Conservation (phyloP, 2,329 filamentous ascomycete species). For the Aspergillus intermedius region DNA sequence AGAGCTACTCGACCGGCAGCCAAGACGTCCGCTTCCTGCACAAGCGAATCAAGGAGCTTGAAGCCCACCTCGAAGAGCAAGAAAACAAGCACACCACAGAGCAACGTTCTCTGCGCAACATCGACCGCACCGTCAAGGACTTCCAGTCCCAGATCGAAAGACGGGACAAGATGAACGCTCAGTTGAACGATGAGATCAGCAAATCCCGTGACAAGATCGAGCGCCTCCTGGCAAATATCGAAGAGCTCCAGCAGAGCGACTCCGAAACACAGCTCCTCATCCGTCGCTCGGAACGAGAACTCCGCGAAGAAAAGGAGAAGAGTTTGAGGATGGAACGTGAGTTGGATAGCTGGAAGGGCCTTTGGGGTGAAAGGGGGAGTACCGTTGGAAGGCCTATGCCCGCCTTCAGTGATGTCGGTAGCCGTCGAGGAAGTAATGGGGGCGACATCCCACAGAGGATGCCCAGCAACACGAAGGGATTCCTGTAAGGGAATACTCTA, state of each 20-base stretch:
- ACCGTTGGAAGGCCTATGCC: conserved; percentile 25
- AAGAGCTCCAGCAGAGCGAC: conserved; percentile 86
- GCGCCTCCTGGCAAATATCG: conserved; percentile 81
- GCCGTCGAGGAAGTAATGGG: conserved; percentile 32
- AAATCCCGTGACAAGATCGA: conserved; percentile 87
- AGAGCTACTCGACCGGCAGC: conserved; percentile 89
- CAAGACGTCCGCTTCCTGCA: conserved; percentile 94
- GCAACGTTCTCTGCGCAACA: conserved; percentile 80
- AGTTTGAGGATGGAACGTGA: conserved; percentile 76
- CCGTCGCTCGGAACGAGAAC: conserved; percentile 80
- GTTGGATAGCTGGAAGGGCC: conserved; percentile 70
- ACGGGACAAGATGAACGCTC: conserved; percentile 76
- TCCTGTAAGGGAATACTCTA: conserved; percentile 47
- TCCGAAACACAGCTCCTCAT: conserved; percentile 72
- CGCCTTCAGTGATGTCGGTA: conserved; percentile 34
- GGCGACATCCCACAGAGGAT: conserved; percentile 58
- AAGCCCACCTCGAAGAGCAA: conserved; percentile 76
- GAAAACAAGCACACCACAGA: conserved; percentile 73
- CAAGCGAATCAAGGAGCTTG: conserved; percentile 92
- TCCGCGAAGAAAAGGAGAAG: conserved; percentile 83
- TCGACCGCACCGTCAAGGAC: conserved; percentile 90
- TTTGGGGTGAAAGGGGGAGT: conserved; percentile 57
- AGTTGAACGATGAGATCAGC: conserved; percentile 74
- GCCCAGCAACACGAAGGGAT: conserved; percentile 71
- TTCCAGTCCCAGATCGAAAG: conserved; percentile 87